Base-by-base conservation (phyloP, 2,329 filamentous ascomycete genomes). In the Graphilbum sp. region DNA sequence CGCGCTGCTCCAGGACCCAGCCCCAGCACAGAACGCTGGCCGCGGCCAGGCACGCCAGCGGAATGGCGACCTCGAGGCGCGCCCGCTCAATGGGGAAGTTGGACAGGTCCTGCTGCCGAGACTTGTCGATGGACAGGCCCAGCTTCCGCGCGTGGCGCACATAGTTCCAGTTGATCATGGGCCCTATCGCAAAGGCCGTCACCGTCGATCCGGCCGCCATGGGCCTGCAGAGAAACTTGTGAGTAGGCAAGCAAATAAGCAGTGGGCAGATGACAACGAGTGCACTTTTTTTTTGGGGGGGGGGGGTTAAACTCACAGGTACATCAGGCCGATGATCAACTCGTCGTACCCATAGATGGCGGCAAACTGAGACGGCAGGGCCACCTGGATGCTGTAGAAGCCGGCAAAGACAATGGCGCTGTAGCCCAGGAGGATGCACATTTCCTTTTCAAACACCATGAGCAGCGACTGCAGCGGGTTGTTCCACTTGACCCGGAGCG, bases 401-500 rank as follows among this genome's bases (percentile, higher is more conserved):
- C 63, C 64, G 0, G 64, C 59, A 42, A 67, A 69, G 4, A 66
- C 54, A 4, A 69, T 48, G 34, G 57, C 58, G 36, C 56, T 59
- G 34, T 58, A 60, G 17, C 57, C 48, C 9, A 71, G 57, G 1
- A 72, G 52, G 9, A 67, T 45, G 2, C 57, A 60, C 34, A 96
- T 70, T 56, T 95, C 83, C 50, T 87, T 83, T 62, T 90, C 92
- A 47, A 75, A 66, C 42, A 85, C 71, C 1, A 90, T 86, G 1
- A 77, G 72, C 13, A 92, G 79, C 0, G 85, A 88, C 48, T 75
- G 75, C 44, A 95, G 64, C 56, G 95, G 93, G 58, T 96, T 87
- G 43, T 48, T 43, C 2, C 46, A 29, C 35, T 45, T 25, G 18
- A 48, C 36, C 7, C 21, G 30, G 9, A 45, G 43, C 1, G 45